Base-by-base conservation (phyloP, 2,329 filamentous ascomycete species). In the Ascochyta viciae-villosae region DNA sequence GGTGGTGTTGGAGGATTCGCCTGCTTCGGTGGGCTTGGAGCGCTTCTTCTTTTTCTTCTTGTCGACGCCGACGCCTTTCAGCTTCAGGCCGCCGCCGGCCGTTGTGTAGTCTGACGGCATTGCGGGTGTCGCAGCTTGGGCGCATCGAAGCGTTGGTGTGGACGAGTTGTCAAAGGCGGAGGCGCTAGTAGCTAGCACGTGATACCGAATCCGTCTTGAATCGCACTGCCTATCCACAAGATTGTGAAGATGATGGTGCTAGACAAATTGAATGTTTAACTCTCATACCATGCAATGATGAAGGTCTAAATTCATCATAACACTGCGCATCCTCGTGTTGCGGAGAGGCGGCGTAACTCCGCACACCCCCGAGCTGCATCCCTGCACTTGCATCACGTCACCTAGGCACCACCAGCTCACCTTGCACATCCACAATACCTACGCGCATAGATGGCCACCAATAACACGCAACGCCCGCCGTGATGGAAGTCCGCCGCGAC, bases 21-120 rank as follows among this genome's bases (percentile, higher is more conserved):
- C 23, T 27, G 54, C 42, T 39, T 62, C 63, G 38, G 68, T 59
- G 29, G 76, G 67, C 61, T 78, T 80, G 31, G 73, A 61, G 29
- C 65, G 72, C 63, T 79, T 78, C 65, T 81, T 81, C 65, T 83
- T 85, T 69, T 82, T 86, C 65, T 88, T 90, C 73, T 87, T 89
- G 70, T 89, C 87, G 62, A 85, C 80, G 69, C 85, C 87, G 60
- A 81, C 84, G 69, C 92, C 92, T 80, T 97, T 97, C 57, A 97
- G 84, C 73, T 91, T 94, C 31, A 97, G 85, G 66, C 92, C 92
- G 68, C 88, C 86, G 54, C 86, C 83, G 58, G 84, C 83, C 53
- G 86, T 79, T 43, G 83, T 77, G 80, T 96, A 96, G 65, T 96
- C 91, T 51, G 86, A 83, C 23, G 88, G 85, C 89, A 92, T 92